Evolutionary conservation across 495 filamentous ascomycete species (phyloP), one percentile per base, ranked within the genome.

Genomic region (Aspergillus ellipticus): DNA sequence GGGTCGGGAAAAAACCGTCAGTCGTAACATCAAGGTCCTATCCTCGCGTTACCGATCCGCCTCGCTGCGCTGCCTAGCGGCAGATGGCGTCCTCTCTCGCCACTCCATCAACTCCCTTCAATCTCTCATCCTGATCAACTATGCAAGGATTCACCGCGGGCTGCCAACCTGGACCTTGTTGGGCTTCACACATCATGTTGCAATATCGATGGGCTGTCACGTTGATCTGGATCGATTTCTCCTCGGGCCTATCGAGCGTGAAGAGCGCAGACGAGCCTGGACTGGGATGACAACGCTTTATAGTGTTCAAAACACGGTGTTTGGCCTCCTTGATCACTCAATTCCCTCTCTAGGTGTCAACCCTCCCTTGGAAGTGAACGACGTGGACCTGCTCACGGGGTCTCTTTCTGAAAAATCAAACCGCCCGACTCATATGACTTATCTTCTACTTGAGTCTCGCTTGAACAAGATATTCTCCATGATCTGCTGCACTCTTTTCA

Each of bases 31-130:
- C 41, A 73, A 71, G 47, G 62, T 65, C 5, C 62, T 77, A 1
- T 73, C 75, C 20, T 64, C 70, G 42, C 65, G 71, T 3, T 79
- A 80, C 52, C 69, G 75, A 15, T 73, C 74, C 35, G 75, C 74
- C 20, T 64, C 77, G 3, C 61, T 80, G 56, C 68, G 66, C 29
- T 78, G 76, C 50, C 61, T 80, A 1, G 71, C 72, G 13, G 73
- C 75, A 16, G 74, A 78, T 57, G 64, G 69, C 1, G 70, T 77
- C 16, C 64, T 78, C 55, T 72, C 69, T 33, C 70, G 70, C 6
- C 73, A 79, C 49, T 75, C 66, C n/a, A 68, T 79, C 37, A 72
- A 73, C 55, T 77, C 77, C 10, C 56, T 79, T 1, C 77, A 80
- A 63, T 72, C 73, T 5, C 60, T 80, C 9, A 65, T 80, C 2